Evolutionary conservation across 169 alveolate species (phyloP).

Genomic region (Eimeria acervulina): DNA sequence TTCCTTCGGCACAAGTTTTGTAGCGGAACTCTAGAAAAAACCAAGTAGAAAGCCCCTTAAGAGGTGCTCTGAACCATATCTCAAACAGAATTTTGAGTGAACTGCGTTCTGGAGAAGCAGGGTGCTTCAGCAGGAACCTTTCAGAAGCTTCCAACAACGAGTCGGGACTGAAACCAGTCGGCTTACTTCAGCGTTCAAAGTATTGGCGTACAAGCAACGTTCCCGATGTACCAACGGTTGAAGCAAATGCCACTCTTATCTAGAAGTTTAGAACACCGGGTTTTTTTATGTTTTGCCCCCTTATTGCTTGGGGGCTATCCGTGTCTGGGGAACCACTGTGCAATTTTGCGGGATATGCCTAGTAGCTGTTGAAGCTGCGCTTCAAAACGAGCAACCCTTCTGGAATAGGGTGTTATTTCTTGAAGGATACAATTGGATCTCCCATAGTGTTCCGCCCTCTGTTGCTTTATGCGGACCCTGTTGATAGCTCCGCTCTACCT

Average conservation of each 20-base stretch:
- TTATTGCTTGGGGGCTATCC: background rate
- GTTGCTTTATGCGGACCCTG: background rate
- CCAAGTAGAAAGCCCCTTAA: background rate
- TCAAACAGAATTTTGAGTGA: background rate
- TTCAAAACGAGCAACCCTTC: background rate
- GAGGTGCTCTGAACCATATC: background rate
- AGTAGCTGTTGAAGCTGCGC: background rate
- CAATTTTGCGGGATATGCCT: background rate
- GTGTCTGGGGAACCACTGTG: background rate
- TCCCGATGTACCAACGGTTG: background rate
- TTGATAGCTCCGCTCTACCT: background rate
- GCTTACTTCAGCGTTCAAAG: conserved; percentile 2
- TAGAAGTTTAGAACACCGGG: background rate
- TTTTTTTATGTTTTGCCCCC: background rate
- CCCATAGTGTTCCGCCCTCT: background rate
- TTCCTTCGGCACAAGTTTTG: background rate
- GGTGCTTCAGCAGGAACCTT: background rate
- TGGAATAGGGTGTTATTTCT: background rate
- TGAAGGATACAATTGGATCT: background rate
- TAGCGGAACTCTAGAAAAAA: background rate
- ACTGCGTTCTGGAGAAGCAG: background rate
- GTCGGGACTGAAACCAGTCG: conserved; percentile 42
- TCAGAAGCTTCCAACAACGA: background rate
- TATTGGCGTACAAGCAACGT: background rate
- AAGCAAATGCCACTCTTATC: background rate